Base-by-base conservation (phyloP, 345 rosid genomes). In the Kernera saxatilis region DNA sequence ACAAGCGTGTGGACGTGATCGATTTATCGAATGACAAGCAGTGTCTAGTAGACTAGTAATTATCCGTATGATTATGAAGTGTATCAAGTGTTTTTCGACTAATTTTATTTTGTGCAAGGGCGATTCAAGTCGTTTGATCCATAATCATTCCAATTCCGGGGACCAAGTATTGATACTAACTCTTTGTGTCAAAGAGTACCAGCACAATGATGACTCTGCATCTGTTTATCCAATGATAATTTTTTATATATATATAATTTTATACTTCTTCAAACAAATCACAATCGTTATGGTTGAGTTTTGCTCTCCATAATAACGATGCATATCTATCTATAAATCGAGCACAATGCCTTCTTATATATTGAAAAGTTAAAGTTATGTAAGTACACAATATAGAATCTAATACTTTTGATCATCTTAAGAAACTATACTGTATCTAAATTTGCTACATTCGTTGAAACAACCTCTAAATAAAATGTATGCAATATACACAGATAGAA, bases 91-190 rank as follows among this genome's bases (percentile, higher is more conserved):
- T 46, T 46, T 4, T 45, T 21, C 21, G 19, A 19, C 30, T 46
- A 14, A 21, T 19, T 29, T 46, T 46, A 0, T 21, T 48, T 18
- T 33, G 9, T 3, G 30, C 3, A 3, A 25, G 13, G 6, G 14
- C 12, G 30, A 54, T 54, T 32, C 41, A 54, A 68, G 63, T 41
- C 55, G 35, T 43, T 54, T 67, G 26, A 66, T 35, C 10, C 59
- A 53, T 40, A 27, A 27, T 41, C 23, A 54, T 19, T 54, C 7
- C 25, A 51, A 5, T 62, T 18, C 19, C 15, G 60, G 53, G 75
- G 69, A 62, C 75, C 69, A 71, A 50, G 35, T 19, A 40, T 32
- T 19, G 7, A 49, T 40, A 40, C n/a, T n/a, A n/a, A n/a, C n/a
- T 39, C 69, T 11, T n/a, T 54, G 39, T 8, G 30, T 40, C 72